Percentiles rank a stretch among this genome's conserved stretches.
Conservation (phyloP, 305 asterid genomes). For the Fraxinus sp. region DNA sequence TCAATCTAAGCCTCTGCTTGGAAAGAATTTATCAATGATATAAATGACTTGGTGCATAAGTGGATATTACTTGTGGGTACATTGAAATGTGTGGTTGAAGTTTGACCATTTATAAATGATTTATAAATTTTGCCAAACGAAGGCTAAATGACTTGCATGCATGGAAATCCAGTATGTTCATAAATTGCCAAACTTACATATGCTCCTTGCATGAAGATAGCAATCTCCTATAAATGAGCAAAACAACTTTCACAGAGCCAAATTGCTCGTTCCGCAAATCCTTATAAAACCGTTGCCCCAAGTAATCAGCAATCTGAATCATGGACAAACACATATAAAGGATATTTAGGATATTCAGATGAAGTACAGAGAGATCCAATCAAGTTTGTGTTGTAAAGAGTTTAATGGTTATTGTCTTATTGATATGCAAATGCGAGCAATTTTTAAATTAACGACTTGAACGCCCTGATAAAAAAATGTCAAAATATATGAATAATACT, state of each 20-base stretch:
- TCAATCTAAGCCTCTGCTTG: not conserved
- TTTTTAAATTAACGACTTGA: not conserved
- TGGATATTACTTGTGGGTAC: not conserved
- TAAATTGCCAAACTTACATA: constrained; percentile 41
- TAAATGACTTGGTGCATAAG: not conserved
- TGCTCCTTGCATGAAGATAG: constrained; percentile 58
- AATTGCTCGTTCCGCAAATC: constrained; percentile 44
- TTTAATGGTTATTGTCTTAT: not conserved
- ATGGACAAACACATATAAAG: constrained; percentile 14
- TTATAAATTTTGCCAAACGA: too few species aligned
- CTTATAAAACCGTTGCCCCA: constrained; percentile 52
- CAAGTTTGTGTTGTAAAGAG: not conserved
- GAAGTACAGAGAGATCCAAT: not conserved
- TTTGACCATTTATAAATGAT: not conserved
- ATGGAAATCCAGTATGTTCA: not conserved
- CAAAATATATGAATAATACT: not conserved
- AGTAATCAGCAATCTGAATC: constrained; percentile 45
- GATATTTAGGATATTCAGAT: not conserved
- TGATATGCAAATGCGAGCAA: not conserved
- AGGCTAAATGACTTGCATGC: not conserved
- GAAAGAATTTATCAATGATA: not conserved
- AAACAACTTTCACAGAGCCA: constrained; percentile 45
- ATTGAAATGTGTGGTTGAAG: not conserved
- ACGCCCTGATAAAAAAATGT: not conserved
- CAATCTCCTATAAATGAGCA: constrained; percentile 43